These are phyloP conservation scores for Suhomyces yuchorum DNA, from an alignment of 1,139 yeast genomes.

Conservation along the genomic window DNA sequence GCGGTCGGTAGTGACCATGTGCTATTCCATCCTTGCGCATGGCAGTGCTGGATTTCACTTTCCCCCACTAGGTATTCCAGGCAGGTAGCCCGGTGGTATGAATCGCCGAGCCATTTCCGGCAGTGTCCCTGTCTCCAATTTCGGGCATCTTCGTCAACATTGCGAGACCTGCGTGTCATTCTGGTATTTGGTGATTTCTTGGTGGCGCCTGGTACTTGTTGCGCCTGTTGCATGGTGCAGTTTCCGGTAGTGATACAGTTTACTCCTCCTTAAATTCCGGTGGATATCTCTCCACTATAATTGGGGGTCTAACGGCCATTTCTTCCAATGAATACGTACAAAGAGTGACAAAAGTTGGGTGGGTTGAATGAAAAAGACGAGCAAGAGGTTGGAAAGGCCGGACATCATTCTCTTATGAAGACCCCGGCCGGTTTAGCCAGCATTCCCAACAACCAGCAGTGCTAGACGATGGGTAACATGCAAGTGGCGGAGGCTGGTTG, in stretches of 20 bases:
- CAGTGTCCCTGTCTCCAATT: not conserved
- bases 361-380: not conserved
- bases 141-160: not conserved
- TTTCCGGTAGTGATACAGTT: not conserved
- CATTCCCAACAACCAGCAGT: not conserved
- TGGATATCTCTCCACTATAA: not conserved
- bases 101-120: not conserved
- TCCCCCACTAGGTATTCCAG: too few relatives aligned
- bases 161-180: not conserved
- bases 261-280: not conserved
- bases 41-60: too few relatives aligned
- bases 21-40: too few relatives aligned
- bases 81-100: too few relatives aligned
- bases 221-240: not conserved
- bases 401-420: not conserved
- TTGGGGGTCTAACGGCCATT: not conserved
- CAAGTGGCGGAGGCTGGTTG: not conserved
- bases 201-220: not conserved
- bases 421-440: not conserved
- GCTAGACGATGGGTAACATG: not conserved
- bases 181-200: not conserved
- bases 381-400: not conserved
- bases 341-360: constrained; percentile 8
- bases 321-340: not conserved
- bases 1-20: too few relatives aligned